Conservation (phyloP, 2,329 filamentous ascomycete genomes). For the Cladosporium halotolerans region DNA sequence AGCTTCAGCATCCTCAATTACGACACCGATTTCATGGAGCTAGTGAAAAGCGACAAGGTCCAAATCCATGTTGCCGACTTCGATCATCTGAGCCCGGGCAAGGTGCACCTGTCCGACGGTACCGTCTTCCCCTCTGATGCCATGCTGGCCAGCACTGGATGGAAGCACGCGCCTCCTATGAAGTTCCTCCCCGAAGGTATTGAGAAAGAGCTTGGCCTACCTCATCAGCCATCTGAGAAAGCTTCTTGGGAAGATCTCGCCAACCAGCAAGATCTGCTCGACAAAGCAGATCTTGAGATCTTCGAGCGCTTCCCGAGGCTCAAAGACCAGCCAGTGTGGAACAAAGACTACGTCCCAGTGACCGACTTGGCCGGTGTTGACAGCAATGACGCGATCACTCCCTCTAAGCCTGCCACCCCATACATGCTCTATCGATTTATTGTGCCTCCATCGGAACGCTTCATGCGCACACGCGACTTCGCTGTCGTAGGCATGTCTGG, state of each 20-base stretch:
- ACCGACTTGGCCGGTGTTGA: slow-evolving; percentile 10
- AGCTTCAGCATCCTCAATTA: slow-evolving; percentile 58
- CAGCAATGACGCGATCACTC: not conserved
- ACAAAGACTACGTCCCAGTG: slow-evolving; percentile 12
- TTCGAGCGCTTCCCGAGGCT: slow-evolving; percentile 48
- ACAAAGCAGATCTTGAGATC: slow-evolving; percentile 47
- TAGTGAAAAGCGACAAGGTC: slow-evolving; percentile 49
- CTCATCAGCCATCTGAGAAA: slow-evolving; percentile 24
- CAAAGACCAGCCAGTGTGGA: slow-evolving; percentile 39
- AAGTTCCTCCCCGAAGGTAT: slow-evolving; percentile 33
- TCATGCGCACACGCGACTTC: slow-evolving; percentile 29
- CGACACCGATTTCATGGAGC: slow-evolving; percentile 48
- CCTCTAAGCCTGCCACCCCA: slow-evolving; percentile 13
- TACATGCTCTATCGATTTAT: slow-evolving; percentile 41
- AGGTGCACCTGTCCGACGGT: slow-evolving; percentile 45
- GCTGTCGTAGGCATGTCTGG: slow-evolving; percentile 37
- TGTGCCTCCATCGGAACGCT: slow-evolving; percentile 30
- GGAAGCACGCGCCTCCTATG: slow-evolving; percentile 46
- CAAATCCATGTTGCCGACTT: slow-evolving; percentile 52
- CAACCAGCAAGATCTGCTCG: slow-evolving; percentile 24
- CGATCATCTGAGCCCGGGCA: slow-evolving; percentile 38
- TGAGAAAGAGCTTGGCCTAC: slow-evolving; percentile 6
- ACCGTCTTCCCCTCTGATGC: slow-evolving; percentile 42
- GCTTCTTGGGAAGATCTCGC: slow-evolving; percentile 5
- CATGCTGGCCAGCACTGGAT: slow-evolving; percentile 53